These are phyloP conservation scores for Prunus salicina DNA, from an alignment of 306 rosid genomes.

Conservation along the genomic window DNA sequence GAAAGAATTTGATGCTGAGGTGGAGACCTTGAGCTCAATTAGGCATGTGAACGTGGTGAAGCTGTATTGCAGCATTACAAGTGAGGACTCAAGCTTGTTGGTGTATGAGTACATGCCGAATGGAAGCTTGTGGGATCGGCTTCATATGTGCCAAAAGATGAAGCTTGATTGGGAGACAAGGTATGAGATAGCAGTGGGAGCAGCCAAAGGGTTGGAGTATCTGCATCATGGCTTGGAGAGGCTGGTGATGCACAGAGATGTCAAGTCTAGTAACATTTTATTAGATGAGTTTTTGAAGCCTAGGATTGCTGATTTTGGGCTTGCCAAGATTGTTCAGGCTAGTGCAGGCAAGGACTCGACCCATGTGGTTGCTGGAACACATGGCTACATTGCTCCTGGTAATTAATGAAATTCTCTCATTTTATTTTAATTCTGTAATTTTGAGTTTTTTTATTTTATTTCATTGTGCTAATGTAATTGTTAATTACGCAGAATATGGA, in stretches of 20 bases:
- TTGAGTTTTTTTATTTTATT: not conserved
- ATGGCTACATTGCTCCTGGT: constrained; percentile 97
- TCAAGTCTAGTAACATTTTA: constrained; percentile 86
- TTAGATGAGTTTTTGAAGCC: constrained; percentile 88
- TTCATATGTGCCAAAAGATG: constrained; percentile 57
- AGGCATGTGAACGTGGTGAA: constrained; percentile 96
- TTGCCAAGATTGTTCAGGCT: constrained; percentile 71
- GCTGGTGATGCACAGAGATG: constrained; percentile 86
- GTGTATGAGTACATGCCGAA: constrained; percentile 85
- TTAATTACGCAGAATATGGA: constrained; percentile 64
- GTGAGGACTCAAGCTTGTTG: constrained; percentile 85
- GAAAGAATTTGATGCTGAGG: constrained; percentile 78
- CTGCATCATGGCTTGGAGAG: constrained; percentile 79
- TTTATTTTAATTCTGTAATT: not conserved
- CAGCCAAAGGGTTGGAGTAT: constrained; percentile 92
- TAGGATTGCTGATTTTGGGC: constrained; percentile 86
- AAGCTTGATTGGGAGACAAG: constrained; percentile 92
- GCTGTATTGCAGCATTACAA: constrained; percentile 79
- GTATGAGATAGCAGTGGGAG: constrained; percentile 76
- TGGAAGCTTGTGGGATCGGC: constrained; percentile 89
- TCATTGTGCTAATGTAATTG: not conserved
- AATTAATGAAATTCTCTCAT: constrained; percentile 5
- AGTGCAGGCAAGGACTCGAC: constrained; percentile 51
- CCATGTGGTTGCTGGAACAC: constrained; percentile 85
- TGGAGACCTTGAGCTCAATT: constrained; percentile 70